A percentile compares a stretch with the other conserved stretches of the same genome.
phyloP scores from a whole-genome alignment of 2,329 filamentous ascomycete species.

The Coniella lustricola region DNA sequence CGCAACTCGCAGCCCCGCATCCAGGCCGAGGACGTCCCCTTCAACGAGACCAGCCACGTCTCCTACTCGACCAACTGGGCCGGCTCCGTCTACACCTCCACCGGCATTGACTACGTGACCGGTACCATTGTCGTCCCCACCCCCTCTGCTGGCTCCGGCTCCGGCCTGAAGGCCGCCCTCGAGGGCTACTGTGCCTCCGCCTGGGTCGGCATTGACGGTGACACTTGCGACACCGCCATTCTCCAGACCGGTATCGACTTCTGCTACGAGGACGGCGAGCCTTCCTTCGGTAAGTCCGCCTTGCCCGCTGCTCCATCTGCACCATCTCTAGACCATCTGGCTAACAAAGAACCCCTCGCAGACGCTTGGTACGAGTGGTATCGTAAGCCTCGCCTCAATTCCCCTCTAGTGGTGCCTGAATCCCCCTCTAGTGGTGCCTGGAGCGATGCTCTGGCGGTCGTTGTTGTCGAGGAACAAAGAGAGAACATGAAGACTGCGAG shows the following conservation, averaged over 20 bases:
- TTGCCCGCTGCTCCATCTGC: too few relatives aligned
- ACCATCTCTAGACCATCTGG: too few relatives aligned
- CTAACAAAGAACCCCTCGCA: too few relatives aligned
- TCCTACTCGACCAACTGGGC: slow-evolving; percentile 41
- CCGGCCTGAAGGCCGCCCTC: slow-evolving; percentile 22
- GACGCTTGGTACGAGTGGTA: slow-evolving; percentile 57
- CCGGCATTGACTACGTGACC: slow-evolving; percentile 41
- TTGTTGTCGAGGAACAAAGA: too few relatives aligned
- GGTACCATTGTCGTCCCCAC: slow-evolving; percentile 46
- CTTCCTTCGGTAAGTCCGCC: too few relatives aligned
- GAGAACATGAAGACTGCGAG: too few relatives aligned
- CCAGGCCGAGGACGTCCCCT: slow-evolving; percentile 1
- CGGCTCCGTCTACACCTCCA: slow-evolving; percentile 45
- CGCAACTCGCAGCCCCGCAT: slow-evolving; percentile 7
- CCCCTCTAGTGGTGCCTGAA: too few relatives aligned
- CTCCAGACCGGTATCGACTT: slow-evolving; percentile 53
- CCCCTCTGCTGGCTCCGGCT: slow-evolving; percentile 32
- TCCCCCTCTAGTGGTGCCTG: too few relatives aligned
- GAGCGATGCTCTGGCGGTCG: too few relatives aligned
- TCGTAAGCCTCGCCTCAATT: too few relatives aligned
- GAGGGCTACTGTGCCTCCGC: slow-evolving; percentile 34
- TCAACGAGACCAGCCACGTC: slow-evolving; percentile 6
- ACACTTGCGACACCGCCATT: slow-evolving; percentile 47
- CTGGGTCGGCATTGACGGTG: slow-evolving; percentile 57
- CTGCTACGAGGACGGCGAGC: slow-evolving; percentile 33